Conservation (phyloP, 345 rosid species). For the Salix exigua region DNA sequence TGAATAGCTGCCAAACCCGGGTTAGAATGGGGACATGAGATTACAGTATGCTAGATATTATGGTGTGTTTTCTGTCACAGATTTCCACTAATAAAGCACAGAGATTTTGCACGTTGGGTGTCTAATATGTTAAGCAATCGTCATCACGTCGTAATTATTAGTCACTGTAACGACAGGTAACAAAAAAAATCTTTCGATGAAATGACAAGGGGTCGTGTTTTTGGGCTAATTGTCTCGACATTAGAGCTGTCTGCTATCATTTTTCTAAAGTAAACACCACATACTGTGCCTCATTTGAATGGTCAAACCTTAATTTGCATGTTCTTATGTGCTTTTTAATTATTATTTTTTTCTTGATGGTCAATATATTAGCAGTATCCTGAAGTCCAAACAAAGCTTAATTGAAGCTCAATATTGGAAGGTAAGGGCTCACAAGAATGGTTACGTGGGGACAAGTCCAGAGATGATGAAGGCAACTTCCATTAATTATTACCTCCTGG, state of each 20-base stretch:
- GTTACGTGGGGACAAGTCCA: constrained; percentile 29
- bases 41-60: not conserved
- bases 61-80: constrained; percentile 10
- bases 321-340: not conserved
- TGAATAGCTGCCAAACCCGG: not conserved
- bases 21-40: not conserved
- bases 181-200: not conserved
- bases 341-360: not conserved
- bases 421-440: not conserved
- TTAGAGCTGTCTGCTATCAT: not conserved
- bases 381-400: constrained; percentile 6
- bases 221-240: not conserved
- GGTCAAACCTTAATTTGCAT: not conserved
- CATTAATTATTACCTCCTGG: constrained; percentile 34
- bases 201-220: not conserved
- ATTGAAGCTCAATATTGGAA: constrained; percentile 7
- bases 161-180: not conserved
- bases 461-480: constrained; percentile 52
- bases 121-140: too few species aligned
- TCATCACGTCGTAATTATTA: not conserved
- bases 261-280: not conserved
- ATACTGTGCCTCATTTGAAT: not conserved
- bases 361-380: not conserved
- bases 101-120: not conserved
- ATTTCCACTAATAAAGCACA: not conserved